phyloP scores from a whole-genome alignment of 352 stramenopile species.

The Globisporangium paroecandrum region DNA sequence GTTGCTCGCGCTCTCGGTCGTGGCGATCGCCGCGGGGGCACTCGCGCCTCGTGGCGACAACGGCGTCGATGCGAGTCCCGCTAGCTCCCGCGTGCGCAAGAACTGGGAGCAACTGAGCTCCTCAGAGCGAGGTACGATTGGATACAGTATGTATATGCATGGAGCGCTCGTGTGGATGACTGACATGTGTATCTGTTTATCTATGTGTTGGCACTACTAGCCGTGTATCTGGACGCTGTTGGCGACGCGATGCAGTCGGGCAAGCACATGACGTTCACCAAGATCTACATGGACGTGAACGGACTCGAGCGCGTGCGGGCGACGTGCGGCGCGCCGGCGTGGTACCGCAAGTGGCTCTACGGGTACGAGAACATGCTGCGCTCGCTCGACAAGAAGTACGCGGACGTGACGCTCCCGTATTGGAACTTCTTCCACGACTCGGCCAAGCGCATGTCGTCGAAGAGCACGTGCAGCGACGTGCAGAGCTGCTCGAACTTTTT shows the following conservation, averaged over 20 bases:
- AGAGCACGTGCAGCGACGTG: constrained; percentile 33
- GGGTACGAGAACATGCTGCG: constrained; percentile 75
- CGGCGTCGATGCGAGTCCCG: background rate
- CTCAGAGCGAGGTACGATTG: constrained; percentile 8
- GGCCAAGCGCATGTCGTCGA: constrained; percentile 43
- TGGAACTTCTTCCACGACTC: constrained; percentile 64
- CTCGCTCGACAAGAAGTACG: constrained; percentile 36
- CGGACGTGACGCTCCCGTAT: constrained; percentile 56
- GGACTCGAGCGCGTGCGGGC: constrained; percentile 35
- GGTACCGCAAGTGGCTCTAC: constrained; percentile 67
- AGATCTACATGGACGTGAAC: constrained; percentile 46
- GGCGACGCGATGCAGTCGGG: constrained; percentile 47
- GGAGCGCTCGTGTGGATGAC: background rate
- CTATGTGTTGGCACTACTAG: constrained; percentile 10
- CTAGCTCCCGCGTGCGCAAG: constrained; percentile 15
- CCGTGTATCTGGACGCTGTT: constrained; percentile 47
- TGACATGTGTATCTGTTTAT: background rate
- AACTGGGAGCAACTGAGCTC: constrained; percentile 19
- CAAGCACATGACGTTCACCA: constrained; percentile 49
- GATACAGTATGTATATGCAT: background rate
- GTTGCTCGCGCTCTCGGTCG: constrained; percentile 4
- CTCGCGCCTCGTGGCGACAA: background rate
- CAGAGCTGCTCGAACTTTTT: constrained; percentile 46
- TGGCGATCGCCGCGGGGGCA: background rate
- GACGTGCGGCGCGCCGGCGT: constrained; percentile 51